Conservation (phyloP, 495 filamentous ascomycete species). For the Talaromyces thailandensis region DNA sequence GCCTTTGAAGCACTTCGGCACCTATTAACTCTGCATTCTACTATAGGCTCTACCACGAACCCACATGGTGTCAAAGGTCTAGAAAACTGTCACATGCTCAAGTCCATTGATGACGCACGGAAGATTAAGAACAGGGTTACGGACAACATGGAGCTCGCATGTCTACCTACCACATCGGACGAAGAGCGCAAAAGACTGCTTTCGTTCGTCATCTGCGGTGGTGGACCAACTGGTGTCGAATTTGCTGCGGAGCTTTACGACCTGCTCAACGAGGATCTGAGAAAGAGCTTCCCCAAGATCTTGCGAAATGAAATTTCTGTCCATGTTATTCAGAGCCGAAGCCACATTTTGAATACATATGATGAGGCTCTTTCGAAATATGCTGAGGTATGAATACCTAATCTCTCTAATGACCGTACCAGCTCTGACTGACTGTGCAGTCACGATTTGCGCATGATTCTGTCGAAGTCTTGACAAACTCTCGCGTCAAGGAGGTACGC, state of each 20-base stretch:
- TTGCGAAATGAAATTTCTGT: constrained; percentile 95
- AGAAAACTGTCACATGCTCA: constrained; percentile 89
- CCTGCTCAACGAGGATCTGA: constrained; percentile 90
- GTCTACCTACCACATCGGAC: constrained; percentile 83
- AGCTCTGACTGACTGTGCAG: constrained; percentile 16
- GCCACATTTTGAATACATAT: constrained; percentile 96
- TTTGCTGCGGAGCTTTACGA: constrained; percentile 96
- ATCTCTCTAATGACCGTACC: background rate
- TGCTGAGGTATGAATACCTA: constrained; percentile 56
- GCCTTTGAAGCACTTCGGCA: background rate
- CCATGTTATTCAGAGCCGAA: constrained; percentile 87
- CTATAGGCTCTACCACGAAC: constrained; percentile 73
- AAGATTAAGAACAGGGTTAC: constrained; percentile 83
- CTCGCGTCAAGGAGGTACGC: constrained; percentile 81
- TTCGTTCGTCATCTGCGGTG: constrained; percentile 91
- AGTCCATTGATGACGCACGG: constrained; percentile 85
- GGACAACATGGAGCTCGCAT: constrained; percentile 87
- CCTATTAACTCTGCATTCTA: background rate
- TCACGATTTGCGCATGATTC: constrained; percentile 77
- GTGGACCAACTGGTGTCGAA: constrained; percentile 93
- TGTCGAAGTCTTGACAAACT: constrained; percentile 83
- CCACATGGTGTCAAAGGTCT: constrained; percentile 94
- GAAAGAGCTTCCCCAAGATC: constrained; percentile 73
- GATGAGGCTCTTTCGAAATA: constrained; percentile 90
- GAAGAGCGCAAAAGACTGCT: constrained; percentile 80